Percentiles rank a stretch among this genome's conserved stretches.
These are phyloP conservation scores for Chalciporus sphaerocephalus DNA, from an alignment of 768 basidiomycete genomes.

Conservation along the genomic window DNA sequence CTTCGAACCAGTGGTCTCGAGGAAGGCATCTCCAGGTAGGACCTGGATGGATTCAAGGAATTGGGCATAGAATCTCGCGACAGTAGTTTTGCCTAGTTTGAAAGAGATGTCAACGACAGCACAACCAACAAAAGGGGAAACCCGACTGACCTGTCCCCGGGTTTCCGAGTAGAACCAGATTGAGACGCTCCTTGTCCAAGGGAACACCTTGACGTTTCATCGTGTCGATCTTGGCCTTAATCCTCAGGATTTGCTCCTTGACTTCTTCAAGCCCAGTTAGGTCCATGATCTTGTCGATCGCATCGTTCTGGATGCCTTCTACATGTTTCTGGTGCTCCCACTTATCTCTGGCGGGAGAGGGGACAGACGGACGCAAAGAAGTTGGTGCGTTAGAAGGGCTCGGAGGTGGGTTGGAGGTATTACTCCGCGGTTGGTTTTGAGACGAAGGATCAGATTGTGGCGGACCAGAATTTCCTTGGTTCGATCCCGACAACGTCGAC, in stretches of 20 bases:
- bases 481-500: background rate
- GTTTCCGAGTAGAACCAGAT: conserved; percentile 64
- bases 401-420: conserved; percentile 2
- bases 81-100: conserved; percentile 65
- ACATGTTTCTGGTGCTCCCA: conserved; percentile 56
- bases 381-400: background rate
- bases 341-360: conserved; percentile 36
- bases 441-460: conserved; percentile 1
- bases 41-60: conserved; percentile 55
- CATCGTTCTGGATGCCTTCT: conserved; percentile 46
- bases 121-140: background rate
- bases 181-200: conserved; percentile 54
- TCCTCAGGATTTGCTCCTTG: conserved; percentile 53
- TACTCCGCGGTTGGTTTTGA: conserved; percentile 2
- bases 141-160: conserved; percentile 60
- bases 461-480: background rate
- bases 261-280: conserved; percentile 68
- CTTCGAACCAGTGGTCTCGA: conserved; percentile 61
- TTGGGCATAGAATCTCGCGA: conserved; percentile 61
- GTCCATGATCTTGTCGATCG: conserved; percentile 64
- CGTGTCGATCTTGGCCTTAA: conserved; percentile 56
- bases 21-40: conserved; percentile 49
- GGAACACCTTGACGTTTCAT: conserved; percentile 49
- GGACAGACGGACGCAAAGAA: background rate
- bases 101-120: too few relatives aligned